Percentiles rank a stretch among this genome's conserved stretches.
Evolutionary conservation across 495 filamentous ascomycete species (phyloP).

Genomic region (Aspergillus heteromorphus): DNA sequence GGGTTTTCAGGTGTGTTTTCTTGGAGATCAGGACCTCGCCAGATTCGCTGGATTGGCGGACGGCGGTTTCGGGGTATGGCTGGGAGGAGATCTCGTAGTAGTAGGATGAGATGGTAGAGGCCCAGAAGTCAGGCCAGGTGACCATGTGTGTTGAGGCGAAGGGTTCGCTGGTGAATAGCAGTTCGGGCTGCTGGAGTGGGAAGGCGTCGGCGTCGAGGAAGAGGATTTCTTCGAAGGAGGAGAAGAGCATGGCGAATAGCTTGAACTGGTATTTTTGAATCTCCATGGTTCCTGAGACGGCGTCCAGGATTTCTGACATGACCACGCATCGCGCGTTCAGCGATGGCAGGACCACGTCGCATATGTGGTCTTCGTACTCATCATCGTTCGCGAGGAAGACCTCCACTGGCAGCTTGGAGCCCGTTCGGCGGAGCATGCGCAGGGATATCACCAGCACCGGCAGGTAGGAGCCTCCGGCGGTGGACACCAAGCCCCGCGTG

Average conservation of each 20-base stretch:
- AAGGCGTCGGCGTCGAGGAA: conserved; percentile 52
- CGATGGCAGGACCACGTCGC: conserved; percentile 40
- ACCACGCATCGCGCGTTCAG: conserved; percentile 46
- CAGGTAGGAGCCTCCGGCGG: conserved; percentile 33
- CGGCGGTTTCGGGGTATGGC: conserved; percentile 17
- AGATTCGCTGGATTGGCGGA: conserved; percentile 42
- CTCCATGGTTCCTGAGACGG: conserved; percentile 17
- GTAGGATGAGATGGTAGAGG: conserved; percentile 36
- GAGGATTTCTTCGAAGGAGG: conserved; percentile 49
- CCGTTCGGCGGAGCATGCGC: conserved; percentile 47
- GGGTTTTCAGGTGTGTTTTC: conserved; percentile 37
- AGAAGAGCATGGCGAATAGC: conserved; percentile 48
- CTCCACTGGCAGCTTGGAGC: conserved; percentile 49
- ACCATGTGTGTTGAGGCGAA: conserved; percentile 43
- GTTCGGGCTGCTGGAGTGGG: conserved; percentile 41
- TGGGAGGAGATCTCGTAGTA: conserved; percentile 47
- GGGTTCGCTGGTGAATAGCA: conserved; percentile 39
- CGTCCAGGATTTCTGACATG: conserved; percentile 30
- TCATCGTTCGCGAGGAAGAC: conserved; percentile 43
- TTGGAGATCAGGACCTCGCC: conserved; percentile 51
- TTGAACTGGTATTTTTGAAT: conserved; percentile 50
- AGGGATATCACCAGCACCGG: conserved; percentile 43
- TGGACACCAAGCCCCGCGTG: conserved; percentile 42
- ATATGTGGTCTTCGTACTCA: conserved; percentile 45
- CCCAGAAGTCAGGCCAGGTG: conserved; percentile 55